Conservation (phyloP, 169 alveolate species). For the Perkinsus olseni region DNA sequence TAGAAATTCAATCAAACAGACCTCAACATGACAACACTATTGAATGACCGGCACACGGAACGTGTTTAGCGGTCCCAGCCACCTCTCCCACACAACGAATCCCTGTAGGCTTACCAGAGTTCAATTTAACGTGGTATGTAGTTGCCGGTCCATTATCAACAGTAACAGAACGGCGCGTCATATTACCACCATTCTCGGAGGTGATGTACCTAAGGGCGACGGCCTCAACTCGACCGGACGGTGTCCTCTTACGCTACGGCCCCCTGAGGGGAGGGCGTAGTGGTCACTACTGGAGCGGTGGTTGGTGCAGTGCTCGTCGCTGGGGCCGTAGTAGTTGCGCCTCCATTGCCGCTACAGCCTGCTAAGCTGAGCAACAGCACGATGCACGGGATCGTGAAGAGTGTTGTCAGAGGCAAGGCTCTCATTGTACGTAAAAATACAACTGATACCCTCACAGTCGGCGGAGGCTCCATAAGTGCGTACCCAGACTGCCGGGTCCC, state of each 20-base stretch:
- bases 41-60: too few species aligned
- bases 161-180: neutral
- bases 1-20: neutral
- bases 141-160: neutral
- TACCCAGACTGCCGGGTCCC: too few species aligned
- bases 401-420: too few species aligned
- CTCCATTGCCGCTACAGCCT: too few species aligned
- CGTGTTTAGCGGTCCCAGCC: too few species aligned
- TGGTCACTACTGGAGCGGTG: neutral
- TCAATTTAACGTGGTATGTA: neutral
- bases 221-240: neutral
- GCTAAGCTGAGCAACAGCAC: too few species aligned
- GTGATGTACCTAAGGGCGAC: neutral
- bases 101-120: neutral
- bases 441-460: too few species aligned
- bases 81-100: neutral
- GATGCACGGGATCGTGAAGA: too few species aligned
- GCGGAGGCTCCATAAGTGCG: too few species aligned
- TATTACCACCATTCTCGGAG: neutral
- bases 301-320: neutral
- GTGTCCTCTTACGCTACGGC: neutral
- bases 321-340: too few species aligned
- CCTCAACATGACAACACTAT: neutral
- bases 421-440: too few species aligned
- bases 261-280: neutral